phyloP scores from a whole-genome alignment of 176 grass and related monocot species.

The Oropetium thomaeum region DNA sequence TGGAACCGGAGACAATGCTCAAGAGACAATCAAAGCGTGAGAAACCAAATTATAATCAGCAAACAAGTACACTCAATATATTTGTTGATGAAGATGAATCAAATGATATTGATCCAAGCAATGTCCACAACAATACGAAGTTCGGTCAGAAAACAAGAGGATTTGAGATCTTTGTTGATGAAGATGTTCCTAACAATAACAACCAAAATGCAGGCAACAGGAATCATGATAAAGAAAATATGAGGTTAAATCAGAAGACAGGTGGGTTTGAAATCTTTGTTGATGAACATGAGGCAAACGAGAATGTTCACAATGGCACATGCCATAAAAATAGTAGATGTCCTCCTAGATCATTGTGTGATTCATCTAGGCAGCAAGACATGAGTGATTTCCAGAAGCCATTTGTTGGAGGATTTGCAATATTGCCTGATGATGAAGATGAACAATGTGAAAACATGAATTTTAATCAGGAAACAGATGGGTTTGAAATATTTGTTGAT shows the following conservation, averaged over 20 bases:
- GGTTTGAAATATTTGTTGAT: conserved; percentile 68
- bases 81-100: conserved; percentile 75
- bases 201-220: conserved; percentile 24
- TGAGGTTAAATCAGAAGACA: conserved; percentile 31
- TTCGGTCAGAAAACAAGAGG: conserved; percentile 43
- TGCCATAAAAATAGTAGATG: conserved; percentile 16
- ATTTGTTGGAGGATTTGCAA: conserved; percentile 67
- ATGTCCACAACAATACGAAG: conserved; percentile 19
- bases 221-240: conserved; percentile 37
- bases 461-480: conserved; percentile 36
- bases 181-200: conserved; percentile 35
- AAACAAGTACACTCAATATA: conserved; percentile 65
- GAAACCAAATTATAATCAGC: conserved; percentile 46
- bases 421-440: conserved; percentile 73
- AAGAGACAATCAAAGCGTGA: conserved; percentile 52
- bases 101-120: conserved; percentile 24
- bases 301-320: conserved; percentile 17
- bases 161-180: conserved; percentile 80
- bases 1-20: conserved; percentile 67
- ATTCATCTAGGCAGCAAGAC: conserved; percentile 28
- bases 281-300: conserved; percentile 53
- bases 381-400: conserved; percentile 38
- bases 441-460: conserved; percentile 30
- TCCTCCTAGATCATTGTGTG: conserved; percentile 20
- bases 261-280: conserved; percentile 59